Base-by-base conservation (phyloP, 371 early-diverging fungal genomes). In the Capniomyces stellatus region DNA sequence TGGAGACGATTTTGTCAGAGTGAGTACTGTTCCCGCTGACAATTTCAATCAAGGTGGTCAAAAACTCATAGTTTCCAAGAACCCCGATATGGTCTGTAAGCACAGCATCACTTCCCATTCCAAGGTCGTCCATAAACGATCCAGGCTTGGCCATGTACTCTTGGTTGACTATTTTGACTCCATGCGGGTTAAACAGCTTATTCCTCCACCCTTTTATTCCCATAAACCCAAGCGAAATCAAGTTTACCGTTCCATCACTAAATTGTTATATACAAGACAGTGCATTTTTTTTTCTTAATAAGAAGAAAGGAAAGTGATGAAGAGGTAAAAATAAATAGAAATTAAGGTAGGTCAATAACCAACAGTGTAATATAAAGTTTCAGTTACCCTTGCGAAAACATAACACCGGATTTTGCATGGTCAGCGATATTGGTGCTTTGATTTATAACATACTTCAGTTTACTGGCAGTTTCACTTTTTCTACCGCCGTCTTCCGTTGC, bases 61-160 rank as follows among this genome's bases (percentile, higher is more conserved):
- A 78, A 40, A 75, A 69, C 19, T 74, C 71, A 51, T 71, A 64
- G 59, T 88, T 87, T 30, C 87, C 88, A 19, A 93, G 67, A 31
- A 92, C 89, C 64, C 92, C 87, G 22, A 91, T 79, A 66, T 95
- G 96, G 57, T 92, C 89, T 2, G 83, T 76, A 13, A 89, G 85
- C 30, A 76, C 75, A 15, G 74, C 73, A 6, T 92, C 92, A 44
- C 92, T 91, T 3, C 95, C 77, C 15, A 87, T 70, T 58, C 81
- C 79, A 43, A 74, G 76, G 49, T 58, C 60, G n/a, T n/a, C n/a
- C n/a, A n/a, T n/a, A 2, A 58, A 58, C 10, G 75, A 67, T 51
- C 70, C 65, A 44, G 73, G 71, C 46, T 72, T 72, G 57, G 89
- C 77, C 29, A 58, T 54, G 63, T 83, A 87, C 66, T 96, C 95